These are phyloP conservation scores for Scheffersomyces coipomensis DNA, from an alignment of 805 yeast species.

Conservation along the genomic window DNA sequence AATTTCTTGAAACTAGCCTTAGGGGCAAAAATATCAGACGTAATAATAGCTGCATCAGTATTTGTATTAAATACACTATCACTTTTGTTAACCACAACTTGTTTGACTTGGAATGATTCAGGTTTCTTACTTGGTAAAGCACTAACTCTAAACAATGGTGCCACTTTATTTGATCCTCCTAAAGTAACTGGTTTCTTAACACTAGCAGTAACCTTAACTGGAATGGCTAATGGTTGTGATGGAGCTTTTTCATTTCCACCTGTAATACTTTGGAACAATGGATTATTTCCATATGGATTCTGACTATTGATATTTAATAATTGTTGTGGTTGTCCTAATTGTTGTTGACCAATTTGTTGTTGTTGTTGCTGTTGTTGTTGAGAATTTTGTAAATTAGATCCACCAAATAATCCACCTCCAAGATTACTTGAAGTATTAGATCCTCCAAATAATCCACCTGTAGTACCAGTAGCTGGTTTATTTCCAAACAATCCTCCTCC, in stretches of 20 bases:
- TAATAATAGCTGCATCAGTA: constrained; percentile 66
- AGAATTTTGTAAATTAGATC: constrained; percentile 1
- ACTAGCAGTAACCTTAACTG: constrained; percentile 16
- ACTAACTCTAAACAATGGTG: constrained; percentile 46
- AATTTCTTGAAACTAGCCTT: constrained; percentile 52
- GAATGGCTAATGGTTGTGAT: constrained; percentile 21
- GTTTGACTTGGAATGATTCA: constrained; percentile 8
- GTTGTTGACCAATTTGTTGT: constrained; percentile 19
- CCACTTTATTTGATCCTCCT: constrained; percentile 54
- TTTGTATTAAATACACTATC: constrained; percentile 33
- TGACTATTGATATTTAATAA: constrained; percentile 29
- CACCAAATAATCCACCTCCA: constrained; percentile 16
- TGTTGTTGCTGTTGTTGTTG: constrained; percentile 20
- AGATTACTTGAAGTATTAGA: constrained; percentile 2
- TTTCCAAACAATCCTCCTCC: constrained; percentile 46
- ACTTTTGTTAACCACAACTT: constrained; percentile 6
- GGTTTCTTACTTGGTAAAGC: constrained; percentile 14
- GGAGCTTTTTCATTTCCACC: constrained; percentile 15
- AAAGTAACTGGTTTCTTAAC: constrained; percentile 61
- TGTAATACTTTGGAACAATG: constrained; percentile 54
- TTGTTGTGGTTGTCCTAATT: constrained; percentile 19
- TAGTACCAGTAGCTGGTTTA: constrained; percentile 16
- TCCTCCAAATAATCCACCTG: constrained; percentile 8
- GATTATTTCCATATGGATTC: constrained; percentile 79
- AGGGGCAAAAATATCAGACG: constrained; percentile 72